phyloP scores from a whole-genome alignment of 805 yeast species.

The Isabelozyma gotoi region DNA sequence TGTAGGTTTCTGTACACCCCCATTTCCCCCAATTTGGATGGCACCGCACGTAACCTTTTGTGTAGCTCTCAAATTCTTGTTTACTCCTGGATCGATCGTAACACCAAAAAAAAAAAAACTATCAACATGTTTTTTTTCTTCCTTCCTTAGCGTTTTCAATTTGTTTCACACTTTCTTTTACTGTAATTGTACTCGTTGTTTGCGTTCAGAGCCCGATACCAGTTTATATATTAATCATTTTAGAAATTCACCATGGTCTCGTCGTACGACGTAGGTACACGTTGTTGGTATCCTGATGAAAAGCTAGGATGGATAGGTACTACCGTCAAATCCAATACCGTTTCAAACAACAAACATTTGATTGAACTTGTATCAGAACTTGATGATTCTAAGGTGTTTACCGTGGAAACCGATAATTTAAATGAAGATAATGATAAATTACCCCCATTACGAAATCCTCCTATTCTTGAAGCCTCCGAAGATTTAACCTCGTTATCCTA shows the following conservation, averaged over 20 bases:
- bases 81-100: background rate
- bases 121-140: background rate
- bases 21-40: no score
- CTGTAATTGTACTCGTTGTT: no score
- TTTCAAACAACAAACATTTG: constrained; percentile 43
- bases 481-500: constrained; percentile 91
- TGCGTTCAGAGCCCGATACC: no score
- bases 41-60: no score
- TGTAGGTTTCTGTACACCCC: no score
- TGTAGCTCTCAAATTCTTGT: background rate
- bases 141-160: background rate
- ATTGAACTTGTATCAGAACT: constrained; percentile 56
- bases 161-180: background rate
- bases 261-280: constrained; percentile 36
- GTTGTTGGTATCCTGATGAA: constrained; percentile 82
- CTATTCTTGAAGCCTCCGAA: constrained; percentile 87
- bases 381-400: constrained; percentile 39
- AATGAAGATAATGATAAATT: constrained; percentile 56
- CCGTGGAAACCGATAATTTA: constrained; percentile 48
- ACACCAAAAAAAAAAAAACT: background rate
- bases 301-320: constrained; percentile 76
- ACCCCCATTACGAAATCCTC: constrained; percentile 88
- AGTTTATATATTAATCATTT: no score
- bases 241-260: constrained; percentile 8
- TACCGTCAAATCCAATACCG: constrained; percentile 47